Evolutionary conservation across 768 basidiomycete species (phyloP).

Genomic region (Collybiopsis luxurians): DNA sequence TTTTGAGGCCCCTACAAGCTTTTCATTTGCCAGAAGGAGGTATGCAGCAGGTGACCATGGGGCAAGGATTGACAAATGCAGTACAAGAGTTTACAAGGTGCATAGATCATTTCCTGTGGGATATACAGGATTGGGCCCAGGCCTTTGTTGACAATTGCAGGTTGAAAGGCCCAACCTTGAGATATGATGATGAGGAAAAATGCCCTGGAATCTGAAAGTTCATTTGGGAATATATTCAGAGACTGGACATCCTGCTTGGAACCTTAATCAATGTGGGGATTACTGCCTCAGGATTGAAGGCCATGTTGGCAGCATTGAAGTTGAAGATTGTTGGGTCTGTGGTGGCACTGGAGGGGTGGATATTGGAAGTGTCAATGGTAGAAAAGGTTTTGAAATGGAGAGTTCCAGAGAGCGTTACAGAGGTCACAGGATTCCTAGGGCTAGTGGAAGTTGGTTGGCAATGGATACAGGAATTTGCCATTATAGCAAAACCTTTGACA

Average conservation of each 20-base stretch:
- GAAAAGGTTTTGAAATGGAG: slow-evolving; percentile 17
- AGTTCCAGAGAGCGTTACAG: background rate
- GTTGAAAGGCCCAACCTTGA: slow-evolving; percentile 15
- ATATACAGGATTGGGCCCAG: slow-evolving; percentile 9
- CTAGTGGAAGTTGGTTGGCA: slow-evolving; percentile 14
- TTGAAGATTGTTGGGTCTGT: slow-evolving; percentile 27
- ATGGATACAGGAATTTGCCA: slow-evolving; percentile 23
- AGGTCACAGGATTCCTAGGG: slow-evolving; percentile 26
- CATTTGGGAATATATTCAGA: slow-evolving; percentile 20
- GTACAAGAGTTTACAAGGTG: slow-evolving; percentile 31
- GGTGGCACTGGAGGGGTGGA: slow-evolving; percentile 26
- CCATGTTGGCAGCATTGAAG: slow-evolving; percentile 14
- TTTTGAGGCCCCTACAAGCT: slow-evolving; percentile 32
- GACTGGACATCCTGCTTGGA: slow-evolving; percentile 22
- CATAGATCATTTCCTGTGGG: slow-evolving; percentile 9
- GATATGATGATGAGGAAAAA: slow-evolving; percentile 16
- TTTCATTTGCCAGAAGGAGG: slow-evolving; percentile 26
- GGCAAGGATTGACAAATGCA: slow-evolving; percentile 32
- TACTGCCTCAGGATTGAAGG: slow-evolving; percentile 30
- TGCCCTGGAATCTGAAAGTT: slow-evolving; percentile 19
- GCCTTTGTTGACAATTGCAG: slow-evolving; percentile 22
- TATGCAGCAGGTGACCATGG: slow-evolving; percentile 17
- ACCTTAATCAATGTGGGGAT: slow-evolving; percentile 20
- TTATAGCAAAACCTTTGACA: too few relatives aligned
- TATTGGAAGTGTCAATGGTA: background rate